These are phyloP conservation scores for Aspergillus spinulosporus DNA, from an alignment of 2,329 filamentous ascomycete species.

Conservation along the genomic window DNA sequence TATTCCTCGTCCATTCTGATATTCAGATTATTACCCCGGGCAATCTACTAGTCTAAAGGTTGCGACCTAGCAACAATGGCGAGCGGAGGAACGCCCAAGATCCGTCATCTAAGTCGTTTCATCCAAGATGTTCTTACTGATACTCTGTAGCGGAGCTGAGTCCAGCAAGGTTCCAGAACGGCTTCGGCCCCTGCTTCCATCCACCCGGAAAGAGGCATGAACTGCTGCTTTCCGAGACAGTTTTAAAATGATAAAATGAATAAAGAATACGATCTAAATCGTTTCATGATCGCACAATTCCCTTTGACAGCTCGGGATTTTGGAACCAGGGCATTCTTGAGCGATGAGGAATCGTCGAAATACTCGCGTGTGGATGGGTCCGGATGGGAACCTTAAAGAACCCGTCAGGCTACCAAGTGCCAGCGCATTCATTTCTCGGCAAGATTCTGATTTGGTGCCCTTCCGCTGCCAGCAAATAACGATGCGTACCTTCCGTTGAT, in stretches of 20 bases:
- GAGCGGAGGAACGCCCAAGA: not conserved
- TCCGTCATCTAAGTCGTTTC: not conserved
- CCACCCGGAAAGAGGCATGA: not conserved
- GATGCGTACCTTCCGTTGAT: not conserved
- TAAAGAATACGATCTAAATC: not conserved
- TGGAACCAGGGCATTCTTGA: not conserved
- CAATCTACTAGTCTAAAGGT: not conserved
- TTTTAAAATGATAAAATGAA: too few species aligned
- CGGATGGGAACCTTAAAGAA: not conserved
- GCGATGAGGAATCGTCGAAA: constrained; percentile 6
- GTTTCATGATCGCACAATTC: not conserved
- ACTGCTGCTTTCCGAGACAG: constrained; percentile 4
- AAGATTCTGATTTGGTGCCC: constrained; percentile 10
- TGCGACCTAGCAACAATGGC: not conserved
- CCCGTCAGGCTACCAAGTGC: not conserved
- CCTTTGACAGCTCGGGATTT: not conserved
- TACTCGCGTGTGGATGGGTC: not conserved
- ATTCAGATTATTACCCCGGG: not conserved
- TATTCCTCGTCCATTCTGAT: not conserved
- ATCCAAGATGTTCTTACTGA: not conserved
- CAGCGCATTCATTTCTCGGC: constrained; percentile 7
- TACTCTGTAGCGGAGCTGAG: not conserved
- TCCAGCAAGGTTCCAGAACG: not conserved
- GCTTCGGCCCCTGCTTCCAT: not conserved
- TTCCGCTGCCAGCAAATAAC: constrained; percentile 5